Base-by-base conservation (phyloP, 2,329 filamentous ascomycete genomes). In the Penicillium sp. region DNA sequence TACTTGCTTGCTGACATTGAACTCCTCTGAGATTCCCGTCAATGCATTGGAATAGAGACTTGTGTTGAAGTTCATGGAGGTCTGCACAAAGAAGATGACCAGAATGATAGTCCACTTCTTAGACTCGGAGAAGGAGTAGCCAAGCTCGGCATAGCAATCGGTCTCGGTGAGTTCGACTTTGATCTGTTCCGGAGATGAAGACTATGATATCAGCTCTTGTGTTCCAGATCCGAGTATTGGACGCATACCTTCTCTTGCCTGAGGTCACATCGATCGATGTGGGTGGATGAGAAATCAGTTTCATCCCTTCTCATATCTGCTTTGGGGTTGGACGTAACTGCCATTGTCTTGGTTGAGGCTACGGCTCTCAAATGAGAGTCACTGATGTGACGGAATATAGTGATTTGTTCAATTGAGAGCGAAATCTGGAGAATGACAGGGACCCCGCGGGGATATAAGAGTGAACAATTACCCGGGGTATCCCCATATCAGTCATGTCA, bases 31-130 rank as follows among this genome's bases (percentile, higher is more conserved):
- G 48, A 91, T 88, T 21, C 87, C 86, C 1, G 69, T 68, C 21
- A 88, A 76, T 45, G 83, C 87, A 63, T 89, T 89, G 27, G 86
- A 88, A 73, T 89, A 89, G 7, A 90, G 78, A 50, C 83, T 86
- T 4, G 87, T 88, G 75, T 90, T 90, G 77, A 90, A 88, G 76
- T 90, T 90, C 87, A 90, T 90, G 5, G 87, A 89, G 1, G 85
- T 83, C 68, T 90, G 87, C 6, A 90, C 86, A 61, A 86, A 75
- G 75, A 89, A 89, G 69, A 90, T 88, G 70, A 89, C 80, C 18
- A 80, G 81, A 52, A 90, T 80, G 63, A 90, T 88, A 66, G 78
- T 83, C 87, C 88, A 90, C 74, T 90, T 90, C 74, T 84, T 87
- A 76, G 75, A 80, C 9, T 58, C 69, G 0, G 85, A 74, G 58